Evolutionary conservation across 257 asterid species (phyloP), one percentile per base, ranked within the genome.

Genomic region (Scutellaria barbata): DNA sequence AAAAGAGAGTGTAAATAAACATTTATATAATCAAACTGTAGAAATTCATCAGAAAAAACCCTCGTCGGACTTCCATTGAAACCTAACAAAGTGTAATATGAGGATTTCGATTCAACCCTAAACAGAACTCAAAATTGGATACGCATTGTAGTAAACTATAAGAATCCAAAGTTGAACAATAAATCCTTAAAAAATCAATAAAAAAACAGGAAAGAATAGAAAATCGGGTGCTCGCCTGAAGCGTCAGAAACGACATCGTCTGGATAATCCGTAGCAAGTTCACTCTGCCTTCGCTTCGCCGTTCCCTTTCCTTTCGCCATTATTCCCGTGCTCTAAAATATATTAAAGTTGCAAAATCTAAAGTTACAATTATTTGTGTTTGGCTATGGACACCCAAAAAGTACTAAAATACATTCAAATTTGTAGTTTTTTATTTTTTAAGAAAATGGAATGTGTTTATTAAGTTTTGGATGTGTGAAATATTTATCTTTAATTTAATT

Each of bases 181-280:
- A 30, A 30, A 30, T 30, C 35, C 35, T 30, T 30, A 30, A 30
- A 14, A 11, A 45, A 66, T 14, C 57, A 66, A 58, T 40, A 39
- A 5, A 17, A 17, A 5, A 40, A 48, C 48, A 37, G 22, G 22
- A 13, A 0, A 12, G 14, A 63, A 3, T 5, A 8, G 40, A 40
- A 30, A 63, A 63, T 40, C 30, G 9, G 20, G 45, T 10, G 72
- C 76, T 78, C 33, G 53, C 73, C 79, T 53, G 79, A 68, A 55
- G 37, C 22, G 22, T 18, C 64, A 0, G 51, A n/a, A 17, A 22
- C 69, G 64, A 1, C 52, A 33, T 8, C 57, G 64, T 8, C 52
- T 1, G 46, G 33, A 10, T 6, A 17, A 42, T 43, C 76, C 10
- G 54, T 4, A 45, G 68, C 58, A 69, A 35, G 57, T 61, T 67